These are phyloP conservation scores for Lactifluus subvellereus DNA, from an alignment of 768 basidiomycete species.

Conservation along the genomic window DNA sequence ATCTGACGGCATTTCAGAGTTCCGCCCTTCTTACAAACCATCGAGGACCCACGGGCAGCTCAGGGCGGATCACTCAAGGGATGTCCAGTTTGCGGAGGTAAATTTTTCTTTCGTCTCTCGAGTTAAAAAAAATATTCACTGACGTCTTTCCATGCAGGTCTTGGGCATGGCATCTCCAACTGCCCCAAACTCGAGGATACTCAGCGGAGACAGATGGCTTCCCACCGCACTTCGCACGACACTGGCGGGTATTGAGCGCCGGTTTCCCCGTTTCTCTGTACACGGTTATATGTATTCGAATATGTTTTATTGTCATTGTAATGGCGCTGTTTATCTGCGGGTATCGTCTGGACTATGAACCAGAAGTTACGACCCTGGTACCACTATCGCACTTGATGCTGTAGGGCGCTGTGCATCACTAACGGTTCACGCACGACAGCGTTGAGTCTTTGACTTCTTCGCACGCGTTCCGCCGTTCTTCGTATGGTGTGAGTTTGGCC, in stretches of 20 bases:
- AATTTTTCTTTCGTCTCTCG: constrained; percentile 20
- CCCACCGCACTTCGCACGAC: constrained; percentile 65
- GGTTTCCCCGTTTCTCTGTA: not conserved
- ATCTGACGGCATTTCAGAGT: constrained; percentile 49
- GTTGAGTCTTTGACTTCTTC: no score
- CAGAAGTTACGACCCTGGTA: not conserved
- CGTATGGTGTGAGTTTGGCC: no score
- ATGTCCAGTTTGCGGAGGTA: constrained; percentile 95
- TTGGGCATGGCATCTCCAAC: constrained; percentile 90
- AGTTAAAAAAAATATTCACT: not conserved
- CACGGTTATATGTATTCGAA: not conserved
- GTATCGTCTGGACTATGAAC: not conserved
- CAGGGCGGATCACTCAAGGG: constrained; percentile 77
- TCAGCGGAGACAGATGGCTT: constrained; percentile 85
- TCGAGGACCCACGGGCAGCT: constrained; percentile 84
- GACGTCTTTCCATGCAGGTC: constrained; percentile 43
- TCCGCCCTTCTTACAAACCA: constrained; percentile 82
- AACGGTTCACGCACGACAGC: no score
- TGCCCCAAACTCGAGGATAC: constrained; percentile 96
- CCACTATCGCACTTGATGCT: no score
- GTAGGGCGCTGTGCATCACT: no score
- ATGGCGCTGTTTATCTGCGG: not conserved
- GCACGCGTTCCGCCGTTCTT: no score
- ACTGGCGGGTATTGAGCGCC: constrained; percentile 43
- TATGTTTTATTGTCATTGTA: not conserved